Evolutionary conservation across 306 rosid genomes (phyloP), one percentile per base, ranked within the genome.

Genomic region (Lagenaria siceraria): DNA sequence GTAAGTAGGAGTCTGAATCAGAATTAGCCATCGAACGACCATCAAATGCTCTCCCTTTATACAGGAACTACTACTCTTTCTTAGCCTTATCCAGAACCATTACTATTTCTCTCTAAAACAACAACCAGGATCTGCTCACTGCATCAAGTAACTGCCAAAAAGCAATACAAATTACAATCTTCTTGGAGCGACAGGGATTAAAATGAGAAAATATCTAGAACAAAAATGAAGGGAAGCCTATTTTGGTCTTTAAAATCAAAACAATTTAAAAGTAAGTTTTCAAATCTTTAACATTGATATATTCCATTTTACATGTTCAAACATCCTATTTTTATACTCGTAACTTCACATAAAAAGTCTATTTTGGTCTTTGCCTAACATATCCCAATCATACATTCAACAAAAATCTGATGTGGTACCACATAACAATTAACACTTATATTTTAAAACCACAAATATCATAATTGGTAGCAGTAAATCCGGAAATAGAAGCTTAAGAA

Each of bases 21-120:
- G 91, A 87, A 82, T 87, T 88, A 73, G 92, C 95, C 98, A 93
- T 89, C 82, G 78, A 78, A 82, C 80, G 49, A 80, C 71, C 82
- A 52, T 68, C 19, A 68, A 68, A 68, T n/a, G 8, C 40, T 38
- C 70, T 31, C 33, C 81, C 76, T 22, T 49, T 51, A 63, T 81
- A 80, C 60, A 33, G 42, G 75, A 69, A 73, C n/a, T 76, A 76
- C 79, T 82, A 35, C 72, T 68, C 84, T 82, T 83, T 86, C 77
- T 74, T 36, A 27, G n/a, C 33, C 54, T 48, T 38, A 27, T 43
- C 56, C 54, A 61, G 40, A 18, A 61, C 49, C 69, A 59, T 55
- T 29, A 24, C 21, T 31, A 8, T 6, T 59, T 53, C 1, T 33
- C 8, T 17, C 60, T 21, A n/a, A 29, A 53, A 38, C 17, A 42